A percentile compares a stretch with the other conserved stretches of the same genome.
phyloP scores from a whole-genome alignment of 2,329 filamentous ascomycete species.

The Hymenoscyphus scutula region DNA sequence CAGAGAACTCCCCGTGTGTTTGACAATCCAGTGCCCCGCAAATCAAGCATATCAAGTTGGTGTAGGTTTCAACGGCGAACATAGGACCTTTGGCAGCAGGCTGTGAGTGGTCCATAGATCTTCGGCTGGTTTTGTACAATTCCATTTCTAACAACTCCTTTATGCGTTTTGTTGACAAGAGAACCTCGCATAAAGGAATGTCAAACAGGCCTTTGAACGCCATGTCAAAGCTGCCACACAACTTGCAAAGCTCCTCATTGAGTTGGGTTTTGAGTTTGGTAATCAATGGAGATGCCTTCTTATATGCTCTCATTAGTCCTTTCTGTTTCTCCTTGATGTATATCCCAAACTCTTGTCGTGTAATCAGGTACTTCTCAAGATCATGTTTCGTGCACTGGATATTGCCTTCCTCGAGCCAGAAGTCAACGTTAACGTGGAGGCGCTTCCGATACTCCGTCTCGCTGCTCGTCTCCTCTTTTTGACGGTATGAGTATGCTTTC shows the following conservation, averaged over 20 bases:
- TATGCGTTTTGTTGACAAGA: conserved; percentile 23
- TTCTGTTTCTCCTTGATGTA: not conserved
- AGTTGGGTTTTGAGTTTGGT: not conserved
- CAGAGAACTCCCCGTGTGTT: conserved; percentile 32
- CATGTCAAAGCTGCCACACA: conserved; percentile 15
- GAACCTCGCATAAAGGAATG: conserved; percentile 19
- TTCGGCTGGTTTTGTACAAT: conserved; percentile 5
- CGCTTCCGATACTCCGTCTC: conserved; percentile 20
- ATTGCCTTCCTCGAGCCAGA: conserved; percentile 23
- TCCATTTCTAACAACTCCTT: conserved; percentile 30
- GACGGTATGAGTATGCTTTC: not conserved
- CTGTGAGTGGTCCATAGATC: conserved; percentile 7
- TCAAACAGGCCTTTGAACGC: conserved; percentile 25
- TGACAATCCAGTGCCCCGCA: conserved; percentile 31
- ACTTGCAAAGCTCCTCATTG: not conserved
- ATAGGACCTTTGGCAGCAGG: not conserved
- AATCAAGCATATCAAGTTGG: conserved; percentile 30
- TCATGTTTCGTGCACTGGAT: conserved; percentile 16
- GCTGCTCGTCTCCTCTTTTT: conserved; percentile 16
- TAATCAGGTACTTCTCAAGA: conserved; percentile 25
- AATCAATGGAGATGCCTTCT: conserved; percentile 9
- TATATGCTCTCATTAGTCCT: conserved; percentile 16
- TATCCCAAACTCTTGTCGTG: not conserved
- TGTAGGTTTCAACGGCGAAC: conserved; percentile 26
- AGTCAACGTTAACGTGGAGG: conserved; percentile 21